These are phyloP conservation scores for Peniophora sp. DNA, from an alignment of 1,284 basidiomycete species.

Conservation along the genomic window DNA sequence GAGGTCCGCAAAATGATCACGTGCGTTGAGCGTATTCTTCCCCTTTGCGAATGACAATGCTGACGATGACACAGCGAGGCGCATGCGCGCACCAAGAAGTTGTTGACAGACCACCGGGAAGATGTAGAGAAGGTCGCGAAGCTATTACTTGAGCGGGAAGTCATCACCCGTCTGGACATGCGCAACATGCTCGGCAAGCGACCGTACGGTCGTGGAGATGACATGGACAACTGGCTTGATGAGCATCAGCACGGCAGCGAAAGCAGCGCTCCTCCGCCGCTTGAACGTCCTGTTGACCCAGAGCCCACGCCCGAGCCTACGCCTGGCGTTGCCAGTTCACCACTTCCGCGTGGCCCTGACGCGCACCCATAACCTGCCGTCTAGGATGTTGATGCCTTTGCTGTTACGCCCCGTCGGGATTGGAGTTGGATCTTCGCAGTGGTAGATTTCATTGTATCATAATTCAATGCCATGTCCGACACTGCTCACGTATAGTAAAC, in stretches of 20 bases:
- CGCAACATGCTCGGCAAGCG: slow-evolving; percentile 77
- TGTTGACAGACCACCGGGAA: slow-evolving; percentile 76
- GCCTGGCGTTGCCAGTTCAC: slow-evolving; percentile 17
- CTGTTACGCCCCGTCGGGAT: background rate
- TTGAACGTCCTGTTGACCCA: slow-evolving; percentile 31
- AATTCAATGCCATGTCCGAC: background rate
- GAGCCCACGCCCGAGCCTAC: slow-evolving; percentile 34
- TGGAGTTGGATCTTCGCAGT: background rate
- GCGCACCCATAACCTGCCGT: background rate
- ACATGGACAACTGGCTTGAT: slow-evolving; percentile 93
- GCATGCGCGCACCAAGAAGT: slow-evolving; percentile 77
- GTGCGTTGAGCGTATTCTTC: slow-evolving; percentile 25
- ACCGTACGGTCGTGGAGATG: slow-evolving; percentile 78
- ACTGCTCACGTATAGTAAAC: background rate
- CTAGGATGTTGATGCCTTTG: background rate
- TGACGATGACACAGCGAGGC: slow-evolving; percentile 44
- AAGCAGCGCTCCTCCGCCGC: slow-evolving; percentile 47
- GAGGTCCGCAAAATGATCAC: slow-evolving; percentile 96
- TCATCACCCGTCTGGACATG: slow-evolving; percentile 93
- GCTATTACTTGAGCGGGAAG: slow-evolving; percentile 87
- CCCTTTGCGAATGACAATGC: background rate
- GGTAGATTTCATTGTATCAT: background rate
- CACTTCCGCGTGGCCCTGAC: background rate
- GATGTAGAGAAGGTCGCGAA: slow-evolving; percentile 95
- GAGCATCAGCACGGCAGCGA: slow-evolving; percentile 47